Evolutionary conservation across 1,139 yeast genomes (phyloP).

Genomic region (Magnusiomyces fungicola): DNA sequence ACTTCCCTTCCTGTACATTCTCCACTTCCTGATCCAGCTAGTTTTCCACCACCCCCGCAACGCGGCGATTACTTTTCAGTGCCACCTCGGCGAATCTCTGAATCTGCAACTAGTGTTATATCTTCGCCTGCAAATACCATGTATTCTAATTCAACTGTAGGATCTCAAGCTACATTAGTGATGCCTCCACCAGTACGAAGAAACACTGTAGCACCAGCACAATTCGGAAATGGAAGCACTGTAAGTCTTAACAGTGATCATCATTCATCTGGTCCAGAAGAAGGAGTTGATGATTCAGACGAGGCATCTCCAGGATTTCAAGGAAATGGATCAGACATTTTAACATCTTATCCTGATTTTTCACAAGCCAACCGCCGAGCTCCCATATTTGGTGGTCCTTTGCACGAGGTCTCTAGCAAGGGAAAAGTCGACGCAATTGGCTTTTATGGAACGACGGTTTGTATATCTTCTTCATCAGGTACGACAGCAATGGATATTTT

Average conservation of each 20-base stretch:
- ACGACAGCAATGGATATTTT: slow-evolving; percentile 25
- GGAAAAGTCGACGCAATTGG: slow-evolving; percentile 25
- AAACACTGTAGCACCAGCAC: slow-evolving; percentile 1
- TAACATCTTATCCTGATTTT: slow-evolving; percentile 28
- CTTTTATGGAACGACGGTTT: slow-evolving; percentile 24
- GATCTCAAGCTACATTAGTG: not conserved
- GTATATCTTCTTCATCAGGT: slow-evolving; percentile 22
- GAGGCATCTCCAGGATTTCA: too few species aligned
- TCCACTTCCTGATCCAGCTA: slow-evolving; percentile 6
- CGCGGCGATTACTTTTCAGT: slow-evolving; percentile 10
- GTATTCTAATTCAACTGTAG: not conserved
- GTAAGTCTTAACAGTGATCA: slow-evolving; percentile 1
- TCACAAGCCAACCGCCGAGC: slow-evolving; percentile 32
- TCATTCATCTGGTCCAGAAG: slow-evolving; percentile 9
- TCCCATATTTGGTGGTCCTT: slow-evolving; percentile 28
- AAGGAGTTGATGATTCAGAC: slow-evolving; percentile 17
- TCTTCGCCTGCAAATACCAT: not conserved
- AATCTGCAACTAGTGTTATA: not conserved
- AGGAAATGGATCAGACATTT: slow-evolving; percentile 6
- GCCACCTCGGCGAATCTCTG: slow-evolving; percentile 2
- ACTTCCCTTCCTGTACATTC: not conserved
- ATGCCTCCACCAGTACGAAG: slow-evolving; percentile 11
- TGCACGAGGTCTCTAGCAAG: slow-evolving; percentile 24
- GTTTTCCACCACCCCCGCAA: slow-evolving; percentile 14
- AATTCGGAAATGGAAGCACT: slow-evolving; percentile 1